Evolutionary conservation across 1,284 basidiomycete genomes (phyloP).

Genomic region (Heliocybe sulcata): DNA sequence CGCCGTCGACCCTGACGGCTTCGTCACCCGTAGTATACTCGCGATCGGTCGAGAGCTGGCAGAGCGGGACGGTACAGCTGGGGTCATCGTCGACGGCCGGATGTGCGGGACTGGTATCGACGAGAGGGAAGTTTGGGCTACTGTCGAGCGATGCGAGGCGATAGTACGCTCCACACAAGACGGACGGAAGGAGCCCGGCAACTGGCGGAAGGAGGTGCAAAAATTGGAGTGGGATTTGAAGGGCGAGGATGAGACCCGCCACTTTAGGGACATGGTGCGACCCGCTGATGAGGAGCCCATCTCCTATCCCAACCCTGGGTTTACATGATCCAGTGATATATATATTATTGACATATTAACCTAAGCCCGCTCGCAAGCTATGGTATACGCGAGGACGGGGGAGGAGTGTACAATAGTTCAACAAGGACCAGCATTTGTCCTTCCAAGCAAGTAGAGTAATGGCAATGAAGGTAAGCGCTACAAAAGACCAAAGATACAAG

Average conservation of each 20-base stretch:
- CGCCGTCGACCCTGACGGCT: slow-evolving; percentile 57
- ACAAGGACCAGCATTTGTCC: too few species aligned
- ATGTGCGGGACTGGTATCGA: neutral
- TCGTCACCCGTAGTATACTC: slow-evolving; percentile 57
- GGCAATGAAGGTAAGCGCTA: neutral
- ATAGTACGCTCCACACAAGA: neutral
- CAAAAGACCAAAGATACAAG: neutral
- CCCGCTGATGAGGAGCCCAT: too few species aligned
- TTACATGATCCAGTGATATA: too few species aligned
- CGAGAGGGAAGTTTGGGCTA: neutral
- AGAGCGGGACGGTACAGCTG: neutral
- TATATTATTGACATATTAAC: too few species aligned
- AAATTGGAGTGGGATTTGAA: too few species aligned
- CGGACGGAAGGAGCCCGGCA: neutral
- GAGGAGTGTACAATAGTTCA: too few species aligned
- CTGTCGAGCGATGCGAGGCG: neutral
- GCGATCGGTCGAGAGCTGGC: slow-evolving; percentile 54
- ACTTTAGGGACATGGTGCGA: too few species aligned
- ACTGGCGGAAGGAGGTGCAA: neutral
- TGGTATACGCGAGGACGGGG: too few species aligned
- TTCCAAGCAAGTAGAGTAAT: too few species aligned
- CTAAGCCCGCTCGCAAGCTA: too few species aligned
- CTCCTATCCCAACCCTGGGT: too few species aligned
- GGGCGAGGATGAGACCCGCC: too few species aligned
- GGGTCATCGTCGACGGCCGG: neutral